Percentiles rank a stretch among this genome's conserved stretches.
Conservation (phyloP, 805 yeast species). For the Brettanomyces sp. region DNA sequence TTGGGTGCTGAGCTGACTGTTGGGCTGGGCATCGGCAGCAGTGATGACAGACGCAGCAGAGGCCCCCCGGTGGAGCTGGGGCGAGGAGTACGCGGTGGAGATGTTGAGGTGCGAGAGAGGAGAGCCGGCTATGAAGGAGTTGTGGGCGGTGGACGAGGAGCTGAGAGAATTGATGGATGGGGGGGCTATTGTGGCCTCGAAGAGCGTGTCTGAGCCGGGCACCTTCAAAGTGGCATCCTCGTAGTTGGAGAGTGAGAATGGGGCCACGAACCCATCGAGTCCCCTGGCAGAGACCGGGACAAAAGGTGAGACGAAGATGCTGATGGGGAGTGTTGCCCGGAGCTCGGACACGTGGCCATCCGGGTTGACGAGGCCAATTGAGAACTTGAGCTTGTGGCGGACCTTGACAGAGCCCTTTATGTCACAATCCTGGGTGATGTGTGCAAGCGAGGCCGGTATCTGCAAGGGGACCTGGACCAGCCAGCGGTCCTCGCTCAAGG, state of each 20-base stretch:
- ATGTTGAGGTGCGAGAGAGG: constrained; percentile 6
- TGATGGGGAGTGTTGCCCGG: constrained; percentile 81
- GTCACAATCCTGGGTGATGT: constrained; percentile 82
- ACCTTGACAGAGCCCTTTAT: constrained; percentile 64
- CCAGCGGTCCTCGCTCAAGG: constrained; percentile 57
- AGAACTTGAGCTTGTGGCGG: constrained; percentile 80
- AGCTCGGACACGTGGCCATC: constrained; percentile 91
- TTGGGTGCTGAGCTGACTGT: constrained; percentile 21
- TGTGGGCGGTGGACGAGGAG: constrained; percentile 9
- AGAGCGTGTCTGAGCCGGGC: not conserved
- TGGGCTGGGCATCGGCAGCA: not conserved
- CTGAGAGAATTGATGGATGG: constrained; percentile 5
- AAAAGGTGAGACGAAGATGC: constrained; percentile 49
- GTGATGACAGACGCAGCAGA: not conserved
- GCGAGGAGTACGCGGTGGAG: not conserved
- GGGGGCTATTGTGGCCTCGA: not conserved
- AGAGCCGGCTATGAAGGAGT: constrained; percentile 19
- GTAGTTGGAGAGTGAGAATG: constrained; percentile 17
- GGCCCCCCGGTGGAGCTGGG: constrained; percentile 1
- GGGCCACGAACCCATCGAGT: constrained; percentile 20
- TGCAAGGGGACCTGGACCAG: constrained; percentile 50
- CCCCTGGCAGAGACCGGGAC: constrained; percentile 54
- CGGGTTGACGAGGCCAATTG: constrained; percentile 68
- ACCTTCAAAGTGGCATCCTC: constrained; percentile 9
- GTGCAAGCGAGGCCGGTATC: constrained; percentile 64